These are phyloP conservation scores for Ilex asprella DNA, from an alignment of 257 asterid species.

Conservation along the genomic window DNA sequence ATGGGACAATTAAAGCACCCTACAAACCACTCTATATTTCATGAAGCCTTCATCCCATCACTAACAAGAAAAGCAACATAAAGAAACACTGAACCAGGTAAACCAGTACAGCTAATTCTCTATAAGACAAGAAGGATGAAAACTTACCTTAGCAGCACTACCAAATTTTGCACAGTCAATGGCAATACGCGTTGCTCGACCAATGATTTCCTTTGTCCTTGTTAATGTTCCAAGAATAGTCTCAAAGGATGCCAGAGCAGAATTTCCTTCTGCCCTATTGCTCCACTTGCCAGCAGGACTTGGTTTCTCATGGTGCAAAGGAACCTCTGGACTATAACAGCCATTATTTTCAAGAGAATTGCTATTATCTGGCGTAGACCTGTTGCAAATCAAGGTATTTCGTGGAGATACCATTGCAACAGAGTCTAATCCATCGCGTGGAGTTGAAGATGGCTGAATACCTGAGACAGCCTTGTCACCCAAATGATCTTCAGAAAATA, in stretches of 20 bases:
- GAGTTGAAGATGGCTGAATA: slow-evolving; percentile 51
- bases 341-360: slow-evolving; percentile 34
- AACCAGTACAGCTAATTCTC: too few relatives aligned
- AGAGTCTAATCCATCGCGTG: slow-evolving; percentile 50
- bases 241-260: slow-evolving; percentile 62
- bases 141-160: slow-evolving; percentile 70
- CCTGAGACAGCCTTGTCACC: slow-evolving; percentile 42
- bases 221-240: slow-evolving; percentile 57
- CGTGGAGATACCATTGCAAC: slow-evolving; percentile 46
- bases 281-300: slow-evolving; percentile 47
- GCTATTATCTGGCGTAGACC: slow-evolving; percentile 37
- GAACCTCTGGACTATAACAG: slow-evolving; percentile 47
- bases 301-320: slow-evolving; percentile 39
- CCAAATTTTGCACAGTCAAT: slow-evolving; percentile 85
- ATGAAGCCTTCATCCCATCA: too few relatives aligned
- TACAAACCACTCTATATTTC: too few relatives aligned
- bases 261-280: slow-evolving; percentile 45
- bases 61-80: too few relatives aligned
- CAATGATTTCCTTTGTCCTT: slow-evolving; percentile 82
- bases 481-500: slow-evolving; percentile 28
- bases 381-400: slow-evolving; percentile 40
- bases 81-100: too few relatives aligned
- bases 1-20: too few relatives aligned
- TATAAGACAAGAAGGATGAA: not conserved
- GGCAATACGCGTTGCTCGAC: slow-evolving; percentile 30